Evolutionary conservation across 768 basidiomycete species (phyloP).

Genomic region (Coprinopsis cinerea): DNA sequence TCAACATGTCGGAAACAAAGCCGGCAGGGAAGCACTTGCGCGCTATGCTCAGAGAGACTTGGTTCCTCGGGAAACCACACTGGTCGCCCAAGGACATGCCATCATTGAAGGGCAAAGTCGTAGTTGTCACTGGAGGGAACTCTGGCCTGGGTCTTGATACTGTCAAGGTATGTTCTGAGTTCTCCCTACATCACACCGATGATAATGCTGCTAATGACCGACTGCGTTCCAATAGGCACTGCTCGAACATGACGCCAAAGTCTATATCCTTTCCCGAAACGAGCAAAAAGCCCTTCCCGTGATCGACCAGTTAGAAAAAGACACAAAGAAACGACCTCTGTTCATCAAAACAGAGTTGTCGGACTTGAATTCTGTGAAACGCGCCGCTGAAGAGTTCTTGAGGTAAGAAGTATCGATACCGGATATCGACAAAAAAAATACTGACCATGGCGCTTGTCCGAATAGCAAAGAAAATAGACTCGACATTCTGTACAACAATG

Average conservation of each 20-base stretch:
- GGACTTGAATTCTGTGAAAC: conserved; percentile 33
- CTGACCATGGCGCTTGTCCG: background rate
- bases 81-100: conserved; percentile 39
- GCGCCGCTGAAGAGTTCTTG: conserved; percentile 34
- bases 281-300: conserved; percentile 39
- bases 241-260: conserved; percentile 54
- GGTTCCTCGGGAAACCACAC: conserved; percentile 10
- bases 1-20: too few species aligned
- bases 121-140: conserved; percentile 28
- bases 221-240: conserved; percentile 31
- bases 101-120: conserved; percentile 37
- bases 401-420: conserved; percentile 22
- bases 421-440: conserved; percentile 19
- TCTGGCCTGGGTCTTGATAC: conserved; percentile 56
- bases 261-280: conserved; percentile 51
- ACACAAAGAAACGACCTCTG: conserved; percentile 39
- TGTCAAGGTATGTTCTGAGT: conserved; percentile 33
- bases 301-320: conserved; percentile 44
- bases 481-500: conserved; percentile 44
- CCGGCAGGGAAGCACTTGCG: too few species aligned
- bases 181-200: background rate
- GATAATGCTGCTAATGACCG: background rate
- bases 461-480: conserved; percentile 35
- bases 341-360: conserved; percentile 39
- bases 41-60: background rate